Percentiles rank a stretch among this genome's conserved stretches.
These are phyloP conservation scores for Aspergillus quadrilineatus DNA, from an alignment of 2,329 filamentous ascomycete genomes.

Conservation along the genomic window DNA sequence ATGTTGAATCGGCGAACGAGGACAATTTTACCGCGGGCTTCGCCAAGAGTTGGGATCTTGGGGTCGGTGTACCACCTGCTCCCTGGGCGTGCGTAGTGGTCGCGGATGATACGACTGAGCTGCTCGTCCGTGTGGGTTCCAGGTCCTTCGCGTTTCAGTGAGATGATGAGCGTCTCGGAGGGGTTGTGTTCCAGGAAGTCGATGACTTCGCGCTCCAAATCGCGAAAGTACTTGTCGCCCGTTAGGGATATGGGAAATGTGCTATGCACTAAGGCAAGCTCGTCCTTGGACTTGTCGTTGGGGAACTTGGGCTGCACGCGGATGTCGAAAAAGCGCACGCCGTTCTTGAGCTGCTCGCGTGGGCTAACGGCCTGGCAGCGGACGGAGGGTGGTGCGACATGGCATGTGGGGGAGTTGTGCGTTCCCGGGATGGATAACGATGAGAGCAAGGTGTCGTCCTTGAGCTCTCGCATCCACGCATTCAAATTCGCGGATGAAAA, in stretches of 20 bases:
- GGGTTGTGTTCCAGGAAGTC: slow-evolving; percentile 75
- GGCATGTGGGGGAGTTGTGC: slow-evolving; percentile 86
- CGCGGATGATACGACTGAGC: slow-evolving; percentile 69
- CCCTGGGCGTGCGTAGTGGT: slow-evolving; percentile 62
- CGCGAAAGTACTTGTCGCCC: slow-evolving; percentile 74
- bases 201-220: slow-evolving; percentile 69
- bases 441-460: slow-evolving; percentile 70
- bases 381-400: slow-evolving; percentile 84
- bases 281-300: slow-evolving; percentile 59
- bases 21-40: slow-evolving; percentile 78
- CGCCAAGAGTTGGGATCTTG: slow-evolving; percentile 72
- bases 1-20: slow-evolving; percentile 77
- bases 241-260: slow-evolving; percentile 85
- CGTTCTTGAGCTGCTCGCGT: slow-evolving; percentile 77
- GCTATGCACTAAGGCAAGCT: slow-evolving; percentile 80
- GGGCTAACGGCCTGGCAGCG: slow-evolving; percentile 84
- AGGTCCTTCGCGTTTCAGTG: slow-evolving; percentile 85
- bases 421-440: slow-evolving; percentile 89
- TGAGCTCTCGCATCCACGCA: slow-evolving; percentile 78
- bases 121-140: slow-evolving; percentile 77
- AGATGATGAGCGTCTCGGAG: slow-evolving; percentile 79
- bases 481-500: slow-evolving; percentile 69
- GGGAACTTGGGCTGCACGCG: slow-evolving; percentile 68
- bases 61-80: slow-evolving; percentile 77
- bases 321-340: slow-evolving; percentile 91